Base-by-base conservation (phyloP, 2,329 filamentous ascomycete genomes). In the Sporothrix pallida region DNA sequence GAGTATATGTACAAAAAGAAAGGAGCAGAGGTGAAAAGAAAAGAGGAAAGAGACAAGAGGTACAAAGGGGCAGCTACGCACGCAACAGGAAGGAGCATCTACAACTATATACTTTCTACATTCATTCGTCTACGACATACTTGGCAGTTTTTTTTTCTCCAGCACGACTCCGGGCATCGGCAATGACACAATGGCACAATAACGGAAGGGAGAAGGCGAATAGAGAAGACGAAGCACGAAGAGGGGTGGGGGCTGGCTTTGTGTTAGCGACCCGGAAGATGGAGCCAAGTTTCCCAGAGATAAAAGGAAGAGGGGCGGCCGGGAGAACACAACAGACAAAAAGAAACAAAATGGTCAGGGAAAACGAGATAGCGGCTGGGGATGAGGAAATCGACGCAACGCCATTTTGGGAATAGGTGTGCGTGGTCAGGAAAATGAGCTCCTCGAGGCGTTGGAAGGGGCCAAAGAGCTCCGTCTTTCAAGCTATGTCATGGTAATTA, bases 151-250 rank as follows among this genome's bases (percentile, higher is more conserved):
- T 52, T 50, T 52, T 50, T 50, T 52, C 7, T 17, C 17, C 2
- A 52, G 23, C 7, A 26, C 44, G 46, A 5, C 63, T 68, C 63
- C 46, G 63, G 44, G 23, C 15, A n/a, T 52, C 46, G 63, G 46
- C 44, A 37, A 52, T 68, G 63, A 26, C 63, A 68, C 63, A 48
- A 68, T 68, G 23, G 20, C 42, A 65, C 62, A 46, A 65, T 65
- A 5, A 12, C 31, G 20, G 63, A 13, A 68, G 63, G 23, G 46
- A 13, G 42, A 68, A 68, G 63, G 37, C 63, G 63, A 52, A n/a
- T 37, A 37, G 7, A 37, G 31, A 26, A 26, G 31, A 37, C 31
- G 31, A 37, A 37, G 31, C n/a, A 37, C 46, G 44, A 68, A 31
- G 44, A 37, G 63, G 44, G 63, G 62, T 20, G 42, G 42, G 37